Evolutionary conservation across 2,329 filamentous ascomycete genomes (phyloP).

Genomic region (Hypoxylon sp.): DNA sequence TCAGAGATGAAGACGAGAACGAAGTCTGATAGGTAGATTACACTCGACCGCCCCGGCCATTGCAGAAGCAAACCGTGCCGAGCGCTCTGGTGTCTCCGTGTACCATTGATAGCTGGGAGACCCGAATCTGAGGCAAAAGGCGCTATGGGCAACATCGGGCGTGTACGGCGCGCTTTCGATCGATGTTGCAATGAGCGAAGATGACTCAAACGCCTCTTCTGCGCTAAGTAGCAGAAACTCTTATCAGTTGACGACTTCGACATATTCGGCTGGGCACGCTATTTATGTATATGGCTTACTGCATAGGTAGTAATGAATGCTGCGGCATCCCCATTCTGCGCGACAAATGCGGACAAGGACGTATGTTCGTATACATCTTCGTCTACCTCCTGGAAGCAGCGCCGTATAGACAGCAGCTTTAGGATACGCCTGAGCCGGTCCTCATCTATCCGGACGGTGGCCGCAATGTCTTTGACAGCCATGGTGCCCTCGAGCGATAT

Average conservation of each 20-base stretch:
- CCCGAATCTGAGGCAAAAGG: slow-evolving; percentile 40
- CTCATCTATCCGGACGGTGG: too few species aligned
- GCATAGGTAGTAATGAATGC: too few species aligned
- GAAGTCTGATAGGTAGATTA: too few species aligned
- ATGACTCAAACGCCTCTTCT: too few species aligned
- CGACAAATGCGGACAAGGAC: too few species aligned
- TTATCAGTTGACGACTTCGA: too few species aligned
- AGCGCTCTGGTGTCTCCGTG: slow-evolving; percentile 38
- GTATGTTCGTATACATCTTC: slow-evolving; percentile 29
- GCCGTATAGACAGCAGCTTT: slow-evolving; percentile 38
- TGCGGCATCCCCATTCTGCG: too few species aligned
- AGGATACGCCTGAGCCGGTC: slow-evolving; percentile 36
- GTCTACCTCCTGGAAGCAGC: slow-evolving; percentile 39
- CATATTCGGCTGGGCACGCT: slow-evolving; percentile 45
- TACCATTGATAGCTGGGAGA: slow-evolving; percentile 43
- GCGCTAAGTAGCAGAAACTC: too few species aligned
- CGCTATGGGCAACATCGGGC: slow-evolving; percentile 17
- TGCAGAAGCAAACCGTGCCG: slow-evolving; percentile 43
- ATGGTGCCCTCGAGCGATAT: too few species aligned
- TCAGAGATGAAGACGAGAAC: too few species aligned
- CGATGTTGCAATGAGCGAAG: slow-evolving; percentile 30
- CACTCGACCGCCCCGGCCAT: slow-evolving; percentile 42
- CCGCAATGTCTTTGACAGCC: too few species aligned
- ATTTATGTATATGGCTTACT: slow-evolving; percentile 38
- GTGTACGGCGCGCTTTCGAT: slow-evolving; percentile 26